Evolutionary conservation across 2,329 filamentous ascomycete species (phyloP).

Genomic region (Diaporthe aspalathi): DNA sequence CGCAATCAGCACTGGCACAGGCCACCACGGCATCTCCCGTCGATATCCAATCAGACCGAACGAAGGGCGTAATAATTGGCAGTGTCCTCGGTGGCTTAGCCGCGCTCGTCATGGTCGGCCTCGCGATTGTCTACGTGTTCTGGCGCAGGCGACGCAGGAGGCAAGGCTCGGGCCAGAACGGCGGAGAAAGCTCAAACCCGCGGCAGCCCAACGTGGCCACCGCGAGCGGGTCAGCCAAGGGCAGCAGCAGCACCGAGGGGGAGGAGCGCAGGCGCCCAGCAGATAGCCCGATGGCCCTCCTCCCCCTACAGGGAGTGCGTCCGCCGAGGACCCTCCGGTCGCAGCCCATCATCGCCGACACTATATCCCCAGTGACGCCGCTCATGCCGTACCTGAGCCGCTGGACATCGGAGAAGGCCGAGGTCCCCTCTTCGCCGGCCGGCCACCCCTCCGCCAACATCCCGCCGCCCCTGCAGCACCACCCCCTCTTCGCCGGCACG

Average conservation of each 20-base stretch:
- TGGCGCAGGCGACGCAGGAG: conserved; percentile 11
- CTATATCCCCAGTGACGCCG: not conserved
- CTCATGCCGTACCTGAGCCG: not conserved
- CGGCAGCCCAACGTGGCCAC: not conserved
- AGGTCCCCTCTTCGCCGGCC: not conserved
- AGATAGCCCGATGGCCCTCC: not conserved
- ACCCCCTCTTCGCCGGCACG: not conserved
- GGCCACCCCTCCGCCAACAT: conserved; percentile 16
- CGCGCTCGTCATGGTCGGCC: conserved; percentile 16
- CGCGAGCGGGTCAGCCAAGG: not conserved
- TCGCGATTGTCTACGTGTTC: not conserved
- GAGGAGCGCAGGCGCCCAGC: not conserved
- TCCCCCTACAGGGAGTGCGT: not conserved
- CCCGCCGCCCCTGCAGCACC: not conserved
- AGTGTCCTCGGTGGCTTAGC: conserved; percentile 27
- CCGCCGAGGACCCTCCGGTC: not conserved
- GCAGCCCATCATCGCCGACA: conserved; percentile 4
- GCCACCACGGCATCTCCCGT: too few species aligned
- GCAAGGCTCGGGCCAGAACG: not conserved
- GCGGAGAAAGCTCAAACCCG: not conserved
- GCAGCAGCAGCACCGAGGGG: not conserved
- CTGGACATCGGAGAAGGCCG: conserved; percentile 31
- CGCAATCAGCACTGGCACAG: not conserved
- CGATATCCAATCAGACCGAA: not conserved
- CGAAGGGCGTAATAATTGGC: conserved; percentile 31